Conservation (phyloP, 768 basidiomycete species). For the Collybiopsis confluens region DNA sequence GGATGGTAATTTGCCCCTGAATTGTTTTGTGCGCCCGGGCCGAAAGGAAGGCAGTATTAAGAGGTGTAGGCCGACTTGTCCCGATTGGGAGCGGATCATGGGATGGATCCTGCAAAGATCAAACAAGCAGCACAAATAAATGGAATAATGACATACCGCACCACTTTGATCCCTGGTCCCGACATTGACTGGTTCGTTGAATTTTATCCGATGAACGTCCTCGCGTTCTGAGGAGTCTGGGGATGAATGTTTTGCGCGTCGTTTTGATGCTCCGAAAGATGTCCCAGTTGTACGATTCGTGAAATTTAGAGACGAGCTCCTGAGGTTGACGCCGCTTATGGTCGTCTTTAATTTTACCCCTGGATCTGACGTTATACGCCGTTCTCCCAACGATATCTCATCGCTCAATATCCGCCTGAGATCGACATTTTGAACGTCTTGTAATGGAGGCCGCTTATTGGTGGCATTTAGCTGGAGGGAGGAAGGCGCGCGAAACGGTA, state of each 20-base stretch:
- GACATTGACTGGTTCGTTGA: not conserved
- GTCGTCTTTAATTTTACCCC: not conserved
- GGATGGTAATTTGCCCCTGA: conserved; percentile 44
- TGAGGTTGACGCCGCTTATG: not conserved
- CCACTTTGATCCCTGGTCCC: not conserved
- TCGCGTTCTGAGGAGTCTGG: not conserved
- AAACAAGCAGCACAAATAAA: no score
- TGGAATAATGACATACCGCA: not conserved
- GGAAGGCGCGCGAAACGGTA: not conserved
- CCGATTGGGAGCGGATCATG: conserved; percentile 24
- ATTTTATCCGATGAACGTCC: not conserved
- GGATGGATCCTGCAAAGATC: not conserved
- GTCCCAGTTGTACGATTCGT: not conserved
- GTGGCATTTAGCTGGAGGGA: not conserved
- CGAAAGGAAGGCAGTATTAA: conserved; percentile 30
- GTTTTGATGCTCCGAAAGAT: not conserved
- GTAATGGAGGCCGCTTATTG: not conserved
- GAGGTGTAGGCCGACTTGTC: conserved; percentile 30
- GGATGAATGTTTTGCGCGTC: not conserved
- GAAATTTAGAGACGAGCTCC: not conserved
- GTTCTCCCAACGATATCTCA: conserved; percentile 7
- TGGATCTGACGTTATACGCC: conserved; percentile 2
- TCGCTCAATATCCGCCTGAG: conserved; percentile 9
- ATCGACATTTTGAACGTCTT: conserved; percentile 6
- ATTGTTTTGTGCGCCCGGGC: conserved; percentile 43